Base-by-base conservation (phyloP, 306 rosid species). In the Gleditsia sinensis region DNA sequence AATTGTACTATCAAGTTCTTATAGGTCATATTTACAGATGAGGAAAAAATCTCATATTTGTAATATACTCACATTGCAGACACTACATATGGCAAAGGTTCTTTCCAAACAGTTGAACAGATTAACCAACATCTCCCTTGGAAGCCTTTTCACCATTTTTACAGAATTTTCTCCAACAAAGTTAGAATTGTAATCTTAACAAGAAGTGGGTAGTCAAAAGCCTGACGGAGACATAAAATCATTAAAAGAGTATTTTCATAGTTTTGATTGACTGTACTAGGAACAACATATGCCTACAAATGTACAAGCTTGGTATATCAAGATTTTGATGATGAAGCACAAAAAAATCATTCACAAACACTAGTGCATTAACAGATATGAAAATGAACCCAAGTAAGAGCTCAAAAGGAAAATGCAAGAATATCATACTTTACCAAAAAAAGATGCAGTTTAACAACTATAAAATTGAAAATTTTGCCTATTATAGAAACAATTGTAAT, bases 221-320 rank as follows among this genome's bases (percentile, higher is more conserved):
- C 99, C 84, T 94, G 99, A 34, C 99, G 93, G 71, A 94, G 99
- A 64, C 98, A 98, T 75, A 92, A 78, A 79, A 94, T 97, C 99
- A 94, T 92, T 81, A 94, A 75, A 51, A 94, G 92, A 82, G 92
- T 94, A 87, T 90, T 94, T 68, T 97, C 99, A 76, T 92, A 94
- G 77, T 94, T 94, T 83, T 94, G 99, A 83, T 87, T 92, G 65
- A 94, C 92, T 19, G 99, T 94, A 57, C 99, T 97, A 71, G 99
- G 97, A 60, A 96, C 99, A 42, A 96, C 99, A 85, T 94, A 94
- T 48, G 97, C 99, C 99, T 94, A 88, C 79, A 87, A n/a, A 72
- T 37, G 45, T 42, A 78, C 67, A 71, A 71, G 27, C 28, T 17
- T 62, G 57, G 54, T 21, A 70, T 70, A 54, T 80, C 69, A 87